phyloP scores from a whole-genome alignment of 176 grass and related monocot species.

The Elymus sibiricus region DNA sequence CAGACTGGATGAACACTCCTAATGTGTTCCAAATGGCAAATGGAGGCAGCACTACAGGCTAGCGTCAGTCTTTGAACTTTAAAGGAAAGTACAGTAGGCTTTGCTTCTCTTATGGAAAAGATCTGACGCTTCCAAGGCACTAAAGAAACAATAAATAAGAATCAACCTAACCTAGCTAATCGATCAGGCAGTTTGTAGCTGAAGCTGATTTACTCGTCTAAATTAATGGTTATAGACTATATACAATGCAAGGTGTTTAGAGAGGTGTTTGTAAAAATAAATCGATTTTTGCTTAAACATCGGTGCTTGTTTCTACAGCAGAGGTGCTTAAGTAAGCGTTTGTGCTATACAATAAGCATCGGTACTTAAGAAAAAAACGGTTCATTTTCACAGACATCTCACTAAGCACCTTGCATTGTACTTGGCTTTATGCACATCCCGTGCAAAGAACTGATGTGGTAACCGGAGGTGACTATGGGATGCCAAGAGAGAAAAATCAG shows the following conservation, averaged over 20 bases:
- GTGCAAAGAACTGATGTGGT: not conserved
- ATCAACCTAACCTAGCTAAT: not conserved
- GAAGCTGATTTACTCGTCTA: not conserved
- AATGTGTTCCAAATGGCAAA: conserved; percentile 42
- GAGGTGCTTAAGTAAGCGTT: no score
- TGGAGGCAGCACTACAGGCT: not conserved
- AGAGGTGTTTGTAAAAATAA: no score
- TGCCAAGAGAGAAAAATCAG: not conserved
- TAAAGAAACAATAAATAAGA: not conserved
- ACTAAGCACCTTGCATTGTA: no score
- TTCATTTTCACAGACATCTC: no score
- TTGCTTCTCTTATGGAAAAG: conserved; percentile 36
- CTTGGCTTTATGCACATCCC: not conserved
- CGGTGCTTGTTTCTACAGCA: no score
- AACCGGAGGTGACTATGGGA: not conserved
- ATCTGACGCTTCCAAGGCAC: conserved; percentile 15
- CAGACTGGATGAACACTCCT: conserved; percentile 25
- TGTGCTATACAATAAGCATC: no score
- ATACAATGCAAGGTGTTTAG: no score
- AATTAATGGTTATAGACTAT: not conserved
- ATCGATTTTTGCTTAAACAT: no score
- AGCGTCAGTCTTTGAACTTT: conserved; percentile 28
- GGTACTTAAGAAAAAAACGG: no score
- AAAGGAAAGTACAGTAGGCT: conserved; percentile 29
- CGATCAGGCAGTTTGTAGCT: not conserved